These are phyloP conservation scores for Aspergillus fructus DNA, from an alignment of 2,329 filamentous ascomycete genomes.

Conservation along the genomic window DNA sequence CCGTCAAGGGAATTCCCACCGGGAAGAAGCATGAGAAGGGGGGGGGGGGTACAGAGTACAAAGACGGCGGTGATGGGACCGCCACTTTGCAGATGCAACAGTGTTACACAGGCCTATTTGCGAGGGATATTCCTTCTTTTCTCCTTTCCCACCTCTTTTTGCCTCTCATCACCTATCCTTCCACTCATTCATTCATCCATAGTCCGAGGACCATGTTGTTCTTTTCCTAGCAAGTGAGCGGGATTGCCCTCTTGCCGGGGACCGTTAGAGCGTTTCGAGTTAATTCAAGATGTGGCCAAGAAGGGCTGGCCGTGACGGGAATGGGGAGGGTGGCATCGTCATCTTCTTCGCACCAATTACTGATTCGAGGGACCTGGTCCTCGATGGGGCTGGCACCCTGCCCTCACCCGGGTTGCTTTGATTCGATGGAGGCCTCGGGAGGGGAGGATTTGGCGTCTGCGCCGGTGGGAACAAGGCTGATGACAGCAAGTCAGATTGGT, in stretches of 20 bases:
- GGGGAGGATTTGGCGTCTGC: slow-evolving; percentile 22
- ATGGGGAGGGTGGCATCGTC: slow-evolving; percentile 12
- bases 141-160: background rate
- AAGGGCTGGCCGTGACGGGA: slow-evolving; percentile 10
- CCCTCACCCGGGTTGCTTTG: slow-evolving; percentile 6
- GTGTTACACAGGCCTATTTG: slow-evolving; percentile 19
- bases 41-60: background rate
- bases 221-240: background rate
- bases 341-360: slow-evolving; percentile 9
- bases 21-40: slow-evolving; percentile 18
- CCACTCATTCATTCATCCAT: background rate
- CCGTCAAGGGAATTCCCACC: background rate
- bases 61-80: background rate
- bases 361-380: slow-evolving; percentile 7
- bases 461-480: slow-evolving; percentile 28
- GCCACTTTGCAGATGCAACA: slow-evolving; percentile 13
- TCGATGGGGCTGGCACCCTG: slow-evolving; percentile 12
- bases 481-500: slow-evolving; percentile 25
- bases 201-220: background rate
- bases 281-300: slow-evolving; percentile 31
- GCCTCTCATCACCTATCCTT: background rate
- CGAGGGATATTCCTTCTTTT: background rate
- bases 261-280: slow-evolving; percentile 44
- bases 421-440: slow-evolving; percentile 19
- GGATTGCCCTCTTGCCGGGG: slow-evolving; percentile 22